Conservation (phyloP, 345 rosid genomes). For the Citrus inodora region DNA sequence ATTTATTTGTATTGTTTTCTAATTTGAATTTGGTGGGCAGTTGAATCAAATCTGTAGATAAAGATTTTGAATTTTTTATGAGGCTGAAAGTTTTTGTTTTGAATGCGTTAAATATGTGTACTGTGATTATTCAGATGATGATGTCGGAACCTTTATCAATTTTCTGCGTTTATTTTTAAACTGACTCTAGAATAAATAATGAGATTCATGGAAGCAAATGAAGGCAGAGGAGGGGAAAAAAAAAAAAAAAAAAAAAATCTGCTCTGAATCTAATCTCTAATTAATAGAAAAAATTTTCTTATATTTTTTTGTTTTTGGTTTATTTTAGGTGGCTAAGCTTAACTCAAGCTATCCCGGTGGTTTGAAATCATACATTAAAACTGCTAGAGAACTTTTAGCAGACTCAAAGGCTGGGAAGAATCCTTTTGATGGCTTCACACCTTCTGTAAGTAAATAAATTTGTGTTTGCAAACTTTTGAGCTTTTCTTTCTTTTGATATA, state of each 20-base stretch:
- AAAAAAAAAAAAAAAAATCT: too few species aligned
- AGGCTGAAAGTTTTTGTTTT: not conserved
- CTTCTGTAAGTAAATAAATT: conserved; percentile 55
- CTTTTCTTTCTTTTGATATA: not conserved
- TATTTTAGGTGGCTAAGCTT: conserved; percentile 59
- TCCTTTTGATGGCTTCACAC: conserved; percentile 94
- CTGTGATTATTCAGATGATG: not conserved
- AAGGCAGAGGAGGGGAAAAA: too few species aligned
- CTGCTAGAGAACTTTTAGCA: conserved; percentile 77
- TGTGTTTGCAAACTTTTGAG: not conserved
- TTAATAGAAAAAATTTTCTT: not conserved
- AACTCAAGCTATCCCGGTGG: conserved; percentile 93
- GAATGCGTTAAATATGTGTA: not conserved
- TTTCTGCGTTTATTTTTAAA: not conserved
- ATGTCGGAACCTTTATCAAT: not conserved
- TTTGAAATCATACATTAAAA: conserved; percentile 60
- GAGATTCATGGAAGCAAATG: too few species aligned
- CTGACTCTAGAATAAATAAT: too few species aligned
- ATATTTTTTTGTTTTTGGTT: not conserved
- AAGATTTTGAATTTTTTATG: not conserved
- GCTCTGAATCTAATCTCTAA: too few species aligned
- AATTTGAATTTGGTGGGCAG: not conserved
- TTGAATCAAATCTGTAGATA: not conserved
- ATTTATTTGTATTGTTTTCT: not conserved
- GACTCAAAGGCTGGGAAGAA: conserved; percentile 89